A percentile compares a stretch with the other conserved stretches of the same genome.
phyloP scores from a whole-genome alignment of 768 basidiomycete species.

The Mycena albidolilacea region DNA sequence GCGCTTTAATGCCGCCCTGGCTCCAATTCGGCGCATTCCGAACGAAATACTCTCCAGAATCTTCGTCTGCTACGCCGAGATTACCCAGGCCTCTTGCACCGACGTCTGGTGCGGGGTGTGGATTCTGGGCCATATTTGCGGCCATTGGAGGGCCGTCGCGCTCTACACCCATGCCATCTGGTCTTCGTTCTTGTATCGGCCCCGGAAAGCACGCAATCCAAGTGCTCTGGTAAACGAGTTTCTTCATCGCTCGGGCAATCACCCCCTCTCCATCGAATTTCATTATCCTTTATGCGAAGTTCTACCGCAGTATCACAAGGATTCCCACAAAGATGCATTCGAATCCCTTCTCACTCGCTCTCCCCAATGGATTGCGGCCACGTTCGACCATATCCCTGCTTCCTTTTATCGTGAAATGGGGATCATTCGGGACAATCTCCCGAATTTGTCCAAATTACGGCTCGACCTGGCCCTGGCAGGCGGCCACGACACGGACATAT shows the following conservation, averaged over 20 bases:
- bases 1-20: constrained; percentile 4
- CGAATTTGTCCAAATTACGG: neutral
- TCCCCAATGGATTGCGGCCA: neutral
- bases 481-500: neutral
- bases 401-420: neutral
- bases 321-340: constrained; percentile 1
- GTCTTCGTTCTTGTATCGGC: constrained; percentile 1
- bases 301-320: neutral
- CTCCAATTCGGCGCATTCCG: constrained; percentile 24
- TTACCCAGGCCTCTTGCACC: neutral
- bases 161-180: constrained; percentile 7
- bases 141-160: constrained; percentile 22
- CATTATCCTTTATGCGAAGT: neutral
- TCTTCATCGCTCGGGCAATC: neutral
- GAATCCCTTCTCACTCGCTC: neutral
- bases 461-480: neutral
- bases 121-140: constrained; percentile 22
- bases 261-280: constrained; percentile 10
- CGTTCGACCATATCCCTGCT: neutral
- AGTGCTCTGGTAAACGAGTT: neutral
- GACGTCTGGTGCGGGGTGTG: neutral
- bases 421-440: constrained; percentile 1
- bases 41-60: constrained; percentile 11
- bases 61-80: constrained; percentile 12
- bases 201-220: neutral